phyloP scores from a whole-genome alignment of 805 yeast genomes.

The Suhomyces faveliae region DNA sequence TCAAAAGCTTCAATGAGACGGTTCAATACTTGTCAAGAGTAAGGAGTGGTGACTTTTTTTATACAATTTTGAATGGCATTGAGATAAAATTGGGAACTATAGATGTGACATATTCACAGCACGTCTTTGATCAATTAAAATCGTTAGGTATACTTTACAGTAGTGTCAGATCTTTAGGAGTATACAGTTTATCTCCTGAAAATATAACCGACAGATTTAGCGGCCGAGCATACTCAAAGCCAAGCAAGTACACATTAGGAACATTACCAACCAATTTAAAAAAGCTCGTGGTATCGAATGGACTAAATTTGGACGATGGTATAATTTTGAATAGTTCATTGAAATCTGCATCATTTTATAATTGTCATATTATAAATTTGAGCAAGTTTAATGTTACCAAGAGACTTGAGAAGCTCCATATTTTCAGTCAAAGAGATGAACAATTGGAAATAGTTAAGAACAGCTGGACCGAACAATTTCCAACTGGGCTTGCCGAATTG shows the following conservation, averaged over 20 bases:
- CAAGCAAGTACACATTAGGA: not conserved
- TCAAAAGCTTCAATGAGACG: conserved; percentile 4
- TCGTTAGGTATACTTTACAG: conserved; percentile 5
- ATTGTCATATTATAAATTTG: conserved; percentile 8
- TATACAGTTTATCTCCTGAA: conserved; percentile 3
- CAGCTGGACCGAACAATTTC: conserved; percentile 8
- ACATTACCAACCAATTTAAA: conserved; percentile 7
- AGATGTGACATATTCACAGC: conserved; percentile 3
- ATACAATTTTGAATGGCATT: conserved; percentile 3
- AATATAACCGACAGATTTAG: not conserved
- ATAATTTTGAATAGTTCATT: conserved; percentile 7
- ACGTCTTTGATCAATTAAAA: conserved; percentile 4
- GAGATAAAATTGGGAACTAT: conserved; percentile 7
- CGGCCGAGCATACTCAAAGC: not conserved
- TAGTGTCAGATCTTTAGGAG: conserved; percentile 7
- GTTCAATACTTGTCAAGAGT: conserved; percentile 2
- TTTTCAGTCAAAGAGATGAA: conserved; percentile 1
- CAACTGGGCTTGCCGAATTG: conserved; percentile 4
- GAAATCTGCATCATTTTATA: conserved; percentile 7
- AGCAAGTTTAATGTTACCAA: conserved; percentile 12
- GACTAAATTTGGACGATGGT: conserved; percentile 10
- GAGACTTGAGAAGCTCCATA: conserved; percentile 9
- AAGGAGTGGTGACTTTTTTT: not conserved
- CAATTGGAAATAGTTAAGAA: conserved; percentile 6
- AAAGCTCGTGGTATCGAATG: conserved; percentile 8